Conservation (phyloP, 805 yeast species). For the Cyberlindnera mississippiensis region DNA sequence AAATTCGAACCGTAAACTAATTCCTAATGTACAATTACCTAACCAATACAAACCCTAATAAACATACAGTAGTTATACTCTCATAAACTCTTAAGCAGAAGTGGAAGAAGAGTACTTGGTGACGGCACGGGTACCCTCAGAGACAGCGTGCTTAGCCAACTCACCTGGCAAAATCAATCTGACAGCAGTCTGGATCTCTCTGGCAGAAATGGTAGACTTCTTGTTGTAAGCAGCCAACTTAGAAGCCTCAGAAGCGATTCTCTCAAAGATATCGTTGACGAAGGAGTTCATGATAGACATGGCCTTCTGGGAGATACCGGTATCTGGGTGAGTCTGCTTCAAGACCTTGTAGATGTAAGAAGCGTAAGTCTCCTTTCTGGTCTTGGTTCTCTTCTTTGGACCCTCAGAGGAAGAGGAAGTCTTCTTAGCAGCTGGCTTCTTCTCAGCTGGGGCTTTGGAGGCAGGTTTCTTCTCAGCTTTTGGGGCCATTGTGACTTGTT, state of each 20-base stretch:
- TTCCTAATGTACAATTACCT: conserved; percentile 31
- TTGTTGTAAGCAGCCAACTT: conserved; percentile 99
- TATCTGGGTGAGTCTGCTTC: conserved; percentile 98
- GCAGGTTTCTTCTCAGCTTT: conserved; percentile 67
- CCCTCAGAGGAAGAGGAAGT: conserved; percentile 77
- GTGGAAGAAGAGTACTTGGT: conserved; percentile 85
- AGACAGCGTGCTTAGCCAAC: conserved; percentile 97
- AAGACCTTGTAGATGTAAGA: conserved; percentile 98
- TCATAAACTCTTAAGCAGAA: conserved; percentile 33
- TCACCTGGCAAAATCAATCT: conserved; percentile 98
- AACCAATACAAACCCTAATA: conserved; percentile 29
- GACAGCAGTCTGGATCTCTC: conserved; percentile 98
- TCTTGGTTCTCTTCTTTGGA: conserved; percentile 89
- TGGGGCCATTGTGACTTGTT: conserved; percentile 55
- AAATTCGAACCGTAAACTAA: conserved; percentile 26
- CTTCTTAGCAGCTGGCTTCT: conserved; percentile 85
- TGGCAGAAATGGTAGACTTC: conserved; percentile 96
- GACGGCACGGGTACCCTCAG: conserved; percentile 99
- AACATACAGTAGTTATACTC: conserved; percentile 15
- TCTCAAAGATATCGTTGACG: conserved; percentile 96
- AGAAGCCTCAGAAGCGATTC: conserved; percentile 97
- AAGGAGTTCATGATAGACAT: conserved; percentile 99
- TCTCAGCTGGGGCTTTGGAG: conserved; percentile 91
- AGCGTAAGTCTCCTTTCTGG: conserved; percentile 97
- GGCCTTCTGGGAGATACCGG: conserved; percentile 98